Evolutionary conservation across 805 yeast species (phyloP).

Genomic region (Myxozyma monticola): DNA sequence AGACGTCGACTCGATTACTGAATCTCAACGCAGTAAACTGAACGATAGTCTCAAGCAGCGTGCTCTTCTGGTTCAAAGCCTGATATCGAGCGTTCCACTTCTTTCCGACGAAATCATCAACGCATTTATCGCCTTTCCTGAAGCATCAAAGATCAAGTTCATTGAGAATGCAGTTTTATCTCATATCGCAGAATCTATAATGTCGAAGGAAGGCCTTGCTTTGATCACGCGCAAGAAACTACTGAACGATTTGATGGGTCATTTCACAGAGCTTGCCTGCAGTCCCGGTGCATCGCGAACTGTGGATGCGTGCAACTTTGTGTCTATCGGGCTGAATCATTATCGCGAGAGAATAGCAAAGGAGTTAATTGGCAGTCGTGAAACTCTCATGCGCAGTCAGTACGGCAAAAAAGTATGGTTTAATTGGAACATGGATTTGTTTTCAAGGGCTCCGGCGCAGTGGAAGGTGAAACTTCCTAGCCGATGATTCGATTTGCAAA

Average conservation of each 20-base stretch:
- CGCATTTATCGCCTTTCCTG: conserved; percentile 59
- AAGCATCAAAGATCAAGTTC: conserved; percentile 67
- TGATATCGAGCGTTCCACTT: conserved; percentile 4
- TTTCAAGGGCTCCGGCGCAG: conserved; percentile 34
- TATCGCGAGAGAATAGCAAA: conserved; percentile 84
- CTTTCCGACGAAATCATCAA: conserved; percentile 46
- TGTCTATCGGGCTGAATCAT: conserved; percentile 68
- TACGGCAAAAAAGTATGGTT: conserved; percentile 94
- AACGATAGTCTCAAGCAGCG: conserved; percentile 24
- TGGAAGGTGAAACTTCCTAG: conserved; percentile 6
- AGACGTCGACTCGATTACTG: conserved; percentile 5
- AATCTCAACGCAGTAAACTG: conserved; percentile 6
- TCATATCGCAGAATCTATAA: conserved; percentile 62
- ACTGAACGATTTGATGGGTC: conserved; percentile 60
- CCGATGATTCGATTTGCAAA: neutral
- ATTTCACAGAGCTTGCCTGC: conserved; percentile 60
- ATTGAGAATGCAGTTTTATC: conserved; percentile 89
- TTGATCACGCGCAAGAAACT: conserved; percentile 49
- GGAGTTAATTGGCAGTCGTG: conserved; percentile 53
- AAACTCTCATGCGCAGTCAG: conserved; percentile 75
- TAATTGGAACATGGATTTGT: conserved; percentile 88
- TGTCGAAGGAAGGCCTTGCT: conserved; percentile 32
- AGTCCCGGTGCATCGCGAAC: conserved; percentile 91
- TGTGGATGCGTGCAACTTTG: conserved; percentile 74
- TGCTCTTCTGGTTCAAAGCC: conserved; percentile 11